Base-by-base conservation (phyloP, 192 early-diverging fungal genomes). In the Mortierella antarctica region DNA sequence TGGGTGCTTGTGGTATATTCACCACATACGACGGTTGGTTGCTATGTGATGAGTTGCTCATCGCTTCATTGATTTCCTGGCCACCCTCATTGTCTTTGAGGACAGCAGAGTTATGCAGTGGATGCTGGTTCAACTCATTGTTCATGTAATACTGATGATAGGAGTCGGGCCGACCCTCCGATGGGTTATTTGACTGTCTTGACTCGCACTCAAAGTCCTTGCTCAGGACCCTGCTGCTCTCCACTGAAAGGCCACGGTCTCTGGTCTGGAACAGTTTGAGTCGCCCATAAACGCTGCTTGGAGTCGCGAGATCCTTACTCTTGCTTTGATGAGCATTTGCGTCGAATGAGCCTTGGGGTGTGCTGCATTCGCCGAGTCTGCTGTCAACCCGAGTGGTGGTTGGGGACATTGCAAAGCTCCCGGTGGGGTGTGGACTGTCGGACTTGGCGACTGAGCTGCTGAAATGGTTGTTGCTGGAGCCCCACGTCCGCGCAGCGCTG, bases 161-260 rank as follows among this genome's bases (percentile, higher is more conserved):
- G 2, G 62, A 70, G 11, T 78, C 75, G 10, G 65, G 42, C 1
- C 63, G 59, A 5, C 52, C 65, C 5, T 71, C 68, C 5, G 74
- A 70, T 17, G 20, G 21, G 41, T 55, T 45, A 11, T 23, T 48
- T 18, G 68, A 70, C 5, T 66, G 54, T 1, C 55, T 18, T 15
- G 63, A 61, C 6, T 66, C 67, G 46, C 48, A 66, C 9, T 78
- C 76, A 42, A 67, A 71, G 21, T 80, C 76, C 18, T 18, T 54
- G 58, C 21, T 71, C 56, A 80, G 39, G 7, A 71, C 69, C 3
- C 76, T 65, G 42, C 65, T 80, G 46, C 69, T 71, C 53, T 80
- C 76, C 17, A 59, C 65, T 1, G 76, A 80, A 7, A 23, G 45
- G 4, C 65, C 69, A 7, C 70, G 63, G 21, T 71, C 65, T 15